These are phyloP conservation scores for Trametes villosa DNA, from an alignment of 768 basidiomycete genomes.

Conservation along the genomic window DNA sequence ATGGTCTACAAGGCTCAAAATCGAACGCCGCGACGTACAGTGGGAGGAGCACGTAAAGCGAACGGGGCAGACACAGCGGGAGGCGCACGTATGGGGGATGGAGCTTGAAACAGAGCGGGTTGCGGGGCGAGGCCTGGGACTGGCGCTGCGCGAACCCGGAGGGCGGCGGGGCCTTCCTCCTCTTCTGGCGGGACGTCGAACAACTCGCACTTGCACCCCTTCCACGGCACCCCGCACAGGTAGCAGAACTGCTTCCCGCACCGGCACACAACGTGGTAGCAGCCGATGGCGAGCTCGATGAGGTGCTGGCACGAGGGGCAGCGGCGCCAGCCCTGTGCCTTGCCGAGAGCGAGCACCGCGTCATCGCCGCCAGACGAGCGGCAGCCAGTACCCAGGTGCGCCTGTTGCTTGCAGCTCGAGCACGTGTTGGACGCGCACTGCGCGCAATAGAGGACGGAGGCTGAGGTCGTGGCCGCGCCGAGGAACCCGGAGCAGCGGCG, in stretches of 20 bases:
- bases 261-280: slow-evolving; percentile 45
- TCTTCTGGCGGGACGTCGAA: not conserved
- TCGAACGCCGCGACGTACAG: too few relatives aligned
- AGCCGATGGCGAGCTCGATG: slow-evolving; percentile 37
- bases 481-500: slow-evolving; percentile 57
- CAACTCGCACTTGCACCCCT: slow-evolving; percentile 54
- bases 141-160: too few relatives aligned
- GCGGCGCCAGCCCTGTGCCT: slow-evolving; percentile 41
- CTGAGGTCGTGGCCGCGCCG: slow-evolving; percentile 38
- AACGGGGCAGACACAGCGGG: too few relatives aligned
- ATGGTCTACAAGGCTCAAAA: too few relatives aligned
- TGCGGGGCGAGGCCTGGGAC: too few relatives aligned
- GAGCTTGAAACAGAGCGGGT: too few relatives aligned
- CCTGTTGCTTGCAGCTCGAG: slow-evolving; percentile 49
- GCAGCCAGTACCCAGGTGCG: slow-evolving; percentile 37
- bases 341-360: slow-evolving; percentile 48
- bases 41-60: too few relatives aligned
- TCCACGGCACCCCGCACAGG: slow-evolving; percentile 63
- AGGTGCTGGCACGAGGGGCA: slow-evolving; percentile 40
- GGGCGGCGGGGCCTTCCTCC: too few relatives aligned
- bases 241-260: slow-evolving; percentile 49
- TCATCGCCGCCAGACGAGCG: slow-evolving; percentile 41
- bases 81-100: too few relatives aligned
- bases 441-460: slow-evolving; percentile 39
- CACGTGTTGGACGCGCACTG: slow-evolving; percentile 48